Base-by-base conservation (phyloP, 2,329 filamentous ascomycete genomes). In the Fusarium robinianum region DNA sequence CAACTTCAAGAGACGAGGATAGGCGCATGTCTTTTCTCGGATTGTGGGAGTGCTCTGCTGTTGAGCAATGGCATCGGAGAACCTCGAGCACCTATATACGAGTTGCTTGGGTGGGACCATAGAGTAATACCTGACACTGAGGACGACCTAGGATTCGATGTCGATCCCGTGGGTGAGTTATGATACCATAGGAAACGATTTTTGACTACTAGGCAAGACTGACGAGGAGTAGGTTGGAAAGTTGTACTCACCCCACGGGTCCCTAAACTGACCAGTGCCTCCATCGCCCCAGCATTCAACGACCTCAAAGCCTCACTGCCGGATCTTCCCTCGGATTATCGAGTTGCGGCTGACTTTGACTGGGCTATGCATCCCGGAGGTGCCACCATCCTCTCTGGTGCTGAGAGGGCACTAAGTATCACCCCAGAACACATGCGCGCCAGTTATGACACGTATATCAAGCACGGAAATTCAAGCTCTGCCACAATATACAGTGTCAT, bases 301-400 rank as follows among this genome's bases (percentile, higher is more conserved):
- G 72, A 78, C 17, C 72, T 87, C 10, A 60, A 84, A 21, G 65
- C 73, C 5, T 74, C 73, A 6, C 62, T 78, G 15, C 68, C 71
- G 2, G 51, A 67, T 1, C 64, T 81, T 3, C 76, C 79, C 1
- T 58, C 63, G 5, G 57, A 64, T 6, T 77, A 76, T 55, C 60
- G 64, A n/a, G 52, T 63, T 0, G 71, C 83, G 0, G 63, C 72
- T 0, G 79, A 85, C 46, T 87, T 86, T 53, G 85, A 88, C 69
- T 88, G 85, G 85, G 85, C 84, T 1, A 77, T 88, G 61, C 85
- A 88, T 55, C 85, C 85, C 0, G 85, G 85, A 5, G 85, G 85
- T 12, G 74, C 81, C 1, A 81, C 83, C 1, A 85, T 88, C 27
- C 69, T 88, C 3, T 75, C 80, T 0, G 82, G 83, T 1, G 80